Evolutionary conservation across 805 yeast genomes (phyloP), one percentile per base, ranked within the genome.

Genomic region (Myxozyma melibiosi): DNA sequence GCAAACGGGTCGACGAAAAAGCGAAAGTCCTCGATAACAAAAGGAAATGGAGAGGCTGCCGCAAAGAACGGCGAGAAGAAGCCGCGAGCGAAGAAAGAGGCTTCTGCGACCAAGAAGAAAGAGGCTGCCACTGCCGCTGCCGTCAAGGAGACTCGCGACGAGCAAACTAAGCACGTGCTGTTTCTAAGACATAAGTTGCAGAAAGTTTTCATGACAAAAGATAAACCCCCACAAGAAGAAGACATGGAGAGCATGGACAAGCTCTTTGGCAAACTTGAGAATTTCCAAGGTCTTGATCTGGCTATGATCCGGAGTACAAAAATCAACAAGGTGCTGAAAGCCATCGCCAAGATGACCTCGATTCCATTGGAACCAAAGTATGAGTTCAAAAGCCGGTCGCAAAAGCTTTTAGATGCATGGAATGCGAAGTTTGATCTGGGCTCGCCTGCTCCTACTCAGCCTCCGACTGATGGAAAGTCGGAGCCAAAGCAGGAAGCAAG

Each of bases 301-400:
- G 50, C 70, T 2, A 67, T 71, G 40, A 71, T 70, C 34, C 66
- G 62, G 38, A 42, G 42, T 27, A 70, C 74, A 27, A 70, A 71
- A 59, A 68, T 70, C 53, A 70, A 70, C 63, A 68, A 71, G 61
- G 73, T 71, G 30, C 64, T 70, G 46, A 69, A 67, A 55, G 67
- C 65, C 4, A 69, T 70, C 40, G 49, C 65, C 16, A 69, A 67
- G 43, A 58, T 71, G 46, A 63, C 54, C 2, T 14, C n/a, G 7
- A 66, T 70, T 16, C 73, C 74, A 5, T 49, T 51, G 37, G 73
- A 71, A 13, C 62, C 66, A n/a, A 59, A 64, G 50, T 69, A 41
- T 58, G 56, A 65, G n/a, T 71, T 70, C 63, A 65, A 62, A 48
- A 60, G 49, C 33, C 66, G 73, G 20, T 59, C 69, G 8, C 48